Conservation (phyloP, 805 yeast genomes). For the Cyberlindnera mrakii region DNA sequence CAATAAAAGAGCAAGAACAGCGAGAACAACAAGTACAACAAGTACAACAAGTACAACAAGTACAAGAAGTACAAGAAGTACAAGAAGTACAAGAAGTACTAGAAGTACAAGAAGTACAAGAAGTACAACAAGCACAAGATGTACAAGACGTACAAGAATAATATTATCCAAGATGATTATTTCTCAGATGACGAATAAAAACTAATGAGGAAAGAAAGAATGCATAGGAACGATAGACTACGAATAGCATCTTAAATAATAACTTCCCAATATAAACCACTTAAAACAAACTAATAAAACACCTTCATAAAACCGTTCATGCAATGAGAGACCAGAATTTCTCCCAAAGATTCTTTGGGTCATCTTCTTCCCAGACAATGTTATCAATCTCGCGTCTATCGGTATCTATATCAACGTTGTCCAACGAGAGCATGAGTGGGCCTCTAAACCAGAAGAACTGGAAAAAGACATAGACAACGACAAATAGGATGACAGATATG, state of each 20-base stretch:
- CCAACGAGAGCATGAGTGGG: slow-evolving; percentile 38
- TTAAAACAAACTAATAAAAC: neutral
- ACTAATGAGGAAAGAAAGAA: neutral
- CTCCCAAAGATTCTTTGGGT: slow-evolving; percentile 46
- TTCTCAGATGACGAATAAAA: no score
- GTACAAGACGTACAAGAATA: no score
- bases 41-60: neutral
- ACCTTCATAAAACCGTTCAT: slow-evolving; percentile 1
- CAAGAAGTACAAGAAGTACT: no score
- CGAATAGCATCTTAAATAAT: neutral
- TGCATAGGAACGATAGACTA: neutral
- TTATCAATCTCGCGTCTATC: slow-evolving; percentile 62
- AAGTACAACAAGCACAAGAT: no score
- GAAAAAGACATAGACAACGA: slow-evolving; percentile 47
- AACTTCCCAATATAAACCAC: neutral
- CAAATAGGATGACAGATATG: slow-evolving; percentile 58
- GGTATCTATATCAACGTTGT: slow-evolving; percentile 64
- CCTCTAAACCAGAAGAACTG: slow-evolving; percentile 44
- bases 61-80: neutral
- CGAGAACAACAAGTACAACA: neutral
- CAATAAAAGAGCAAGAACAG: neutral
- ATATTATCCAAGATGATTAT: no score
- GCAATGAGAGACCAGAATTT: slow-evolving; percentile 45
- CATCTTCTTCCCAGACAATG: slow-evolving; percentile 50
- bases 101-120: no score